Conservation (phyloP, 2,329 filamentous ascomycete species). For the Aaosphaeria pasadenensis region DNA sequence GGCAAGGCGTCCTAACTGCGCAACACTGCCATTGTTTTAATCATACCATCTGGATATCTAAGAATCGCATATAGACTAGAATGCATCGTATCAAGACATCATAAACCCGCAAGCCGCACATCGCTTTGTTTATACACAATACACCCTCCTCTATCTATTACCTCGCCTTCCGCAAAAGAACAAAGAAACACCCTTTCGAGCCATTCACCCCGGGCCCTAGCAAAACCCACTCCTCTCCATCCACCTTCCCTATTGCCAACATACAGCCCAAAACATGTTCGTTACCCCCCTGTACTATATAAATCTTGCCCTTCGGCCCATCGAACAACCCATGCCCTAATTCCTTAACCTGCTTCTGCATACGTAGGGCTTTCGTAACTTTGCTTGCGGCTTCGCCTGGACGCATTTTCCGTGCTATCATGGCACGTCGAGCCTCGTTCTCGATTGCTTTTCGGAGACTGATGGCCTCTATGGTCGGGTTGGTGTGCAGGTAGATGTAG, state of each 20-base stretch:
- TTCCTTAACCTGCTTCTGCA: slow-evolving; percentile 4
- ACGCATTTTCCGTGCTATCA: background rate
- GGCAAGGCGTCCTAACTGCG: slow-evolving; percentile 49
- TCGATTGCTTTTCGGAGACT: background rate
- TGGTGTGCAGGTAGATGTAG: background rate
- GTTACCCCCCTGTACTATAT: background rate
- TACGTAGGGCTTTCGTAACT: slow-evolving; percentile 5
- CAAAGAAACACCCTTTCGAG: too few relatives aligned
- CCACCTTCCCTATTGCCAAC: too few relatives aligned
- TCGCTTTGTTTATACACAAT: too few relatives aligned
- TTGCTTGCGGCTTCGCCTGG: background rate
- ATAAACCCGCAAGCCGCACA: too few relatives aligned
- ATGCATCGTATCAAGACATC: too few relatives aligned
- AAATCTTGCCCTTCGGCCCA: slow-evolving; percentile 1
- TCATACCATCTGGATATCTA: too few relatives aligned
- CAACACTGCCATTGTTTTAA: too few relatives aligned
- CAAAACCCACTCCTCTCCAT: too few relatives aligned
- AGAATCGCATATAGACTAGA: too few relatives aligned
- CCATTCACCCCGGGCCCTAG: too few relatives aligned
- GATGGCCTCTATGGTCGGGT: background rate
- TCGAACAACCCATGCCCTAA: slow-evolving; percentile 1
- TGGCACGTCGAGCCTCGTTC: background rate
- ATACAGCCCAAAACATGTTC: slow-evolving; percentile 1
- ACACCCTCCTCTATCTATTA: too few relatives aligned
- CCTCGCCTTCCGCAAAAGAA: too few relatives aligned